Evolutionary conservation across 2,329 filamentous ascomycete species (phyloP).

Genomic region (Phaeophleospora eucalypticola): DNA sequence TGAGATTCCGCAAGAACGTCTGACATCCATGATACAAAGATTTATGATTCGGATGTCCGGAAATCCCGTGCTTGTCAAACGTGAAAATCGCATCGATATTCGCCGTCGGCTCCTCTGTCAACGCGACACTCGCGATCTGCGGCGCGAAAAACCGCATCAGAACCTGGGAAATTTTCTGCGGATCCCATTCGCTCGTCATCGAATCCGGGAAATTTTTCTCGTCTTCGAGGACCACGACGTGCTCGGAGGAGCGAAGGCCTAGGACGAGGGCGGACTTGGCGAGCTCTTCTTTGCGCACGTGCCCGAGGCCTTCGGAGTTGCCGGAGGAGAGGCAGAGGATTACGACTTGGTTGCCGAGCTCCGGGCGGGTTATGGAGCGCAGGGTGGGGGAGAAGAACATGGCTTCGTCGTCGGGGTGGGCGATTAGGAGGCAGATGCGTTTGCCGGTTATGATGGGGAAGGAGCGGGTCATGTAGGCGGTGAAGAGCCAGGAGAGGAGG

Average conservation of each 20-base stretch:
- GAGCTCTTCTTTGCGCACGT: conserved; percentile 77
- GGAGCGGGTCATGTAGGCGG: conserved; percentile 41
- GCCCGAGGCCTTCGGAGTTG: conserved; percentile 83
- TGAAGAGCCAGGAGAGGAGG: conserved; percentile 46
- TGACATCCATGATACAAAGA: conserved; percentile 80
- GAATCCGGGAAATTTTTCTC: conserved; percentile 80
- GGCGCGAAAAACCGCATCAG: conserved; percentile 72
- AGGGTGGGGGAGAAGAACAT: conserved; percentile 98
- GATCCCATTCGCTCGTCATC: conserved; percentile 76
- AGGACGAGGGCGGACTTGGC: conserved; percentile 72
- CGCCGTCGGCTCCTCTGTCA: conserved; percentile 43
- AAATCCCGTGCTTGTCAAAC: conserved; percentile 80
- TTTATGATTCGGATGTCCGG: conserved; percentile 87
- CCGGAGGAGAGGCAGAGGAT: conserved; percentile 89
- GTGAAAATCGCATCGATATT: conserved; percentile 80
- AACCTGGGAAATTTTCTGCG: conserved; percentile 63
- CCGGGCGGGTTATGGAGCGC: conserved; percentile 74
- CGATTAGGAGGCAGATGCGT: conserved; percentile 86
- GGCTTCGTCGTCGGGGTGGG: conserved; percentile 96
- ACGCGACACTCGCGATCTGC: conserved; percentile 45
- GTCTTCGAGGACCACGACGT: conserved; percentile 82
- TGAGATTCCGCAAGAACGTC: conserved; percentile 64
- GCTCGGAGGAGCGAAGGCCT: conserved; percentile 68
- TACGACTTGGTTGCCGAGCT: conserved; percentile 83
- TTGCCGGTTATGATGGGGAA: conserved; percentile 72